Percentiles rank a stretch among this genome's conserved stretches.
Conservation (phyloP, 345 rosid species). For the Pistacia integerrima region DNA sequence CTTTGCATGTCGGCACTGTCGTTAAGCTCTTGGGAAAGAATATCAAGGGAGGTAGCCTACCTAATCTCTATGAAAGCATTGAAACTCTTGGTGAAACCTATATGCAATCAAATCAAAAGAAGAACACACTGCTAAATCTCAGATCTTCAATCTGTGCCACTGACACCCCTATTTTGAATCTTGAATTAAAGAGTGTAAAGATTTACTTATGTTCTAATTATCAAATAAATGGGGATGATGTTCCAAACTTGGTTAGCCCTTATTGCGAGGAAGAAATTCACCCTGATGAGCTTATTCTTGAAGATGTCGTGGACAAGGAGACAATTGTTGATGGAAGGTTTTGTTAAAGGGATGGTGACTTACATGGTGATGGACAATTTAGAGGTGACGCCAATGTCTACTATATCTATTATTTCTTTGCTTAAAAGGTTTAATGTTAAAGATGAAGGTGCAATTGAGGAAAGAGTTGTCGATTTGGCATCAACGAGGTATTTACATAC, state of each 20-base stretch:
- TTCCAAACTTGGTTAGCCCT: neutral
- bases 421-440: slow-evolving; percentile 23
- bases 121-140: slow-evolving; percentile 7
- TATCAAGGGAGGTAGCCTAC: slow-evolving; percentile 5
- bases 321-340: neutral
- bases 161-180: neutral
- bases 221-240: neutral
- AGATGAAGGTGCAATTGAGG: slow-evolving; percentile 22
- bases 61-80: neutral
- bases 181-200: no score
- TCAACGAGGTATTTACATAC: slow-evolving; percentile 20
- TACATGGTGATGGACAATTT: slow-evolving; percentile 42
- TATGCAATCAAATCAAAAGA: slow-evolving; percentile 13
- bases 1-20: slow-evolving; percentile 30
- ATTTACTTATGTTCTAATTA: neutral
- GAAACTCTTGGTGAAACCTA: slow-evolving; percentile 3
- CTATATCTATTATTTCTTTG: slow-evolving; percentile 20
- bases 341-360: slow-evolving; percentile 30
- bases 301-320: no score
- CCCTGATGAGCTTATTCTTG: no score
- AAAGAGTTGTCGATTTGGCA: slow-evolving; percentile 19
- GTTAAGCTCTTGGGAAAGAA: slow-evolving; percentile 1
- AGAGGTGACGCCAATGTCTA: slow-evolving; percentile 29
- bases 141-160: neutral
- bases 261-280: neutral